phyloP scores from a whole-genome alignment of 257 asterid species.

The Solanum etuberosum region DNA sequence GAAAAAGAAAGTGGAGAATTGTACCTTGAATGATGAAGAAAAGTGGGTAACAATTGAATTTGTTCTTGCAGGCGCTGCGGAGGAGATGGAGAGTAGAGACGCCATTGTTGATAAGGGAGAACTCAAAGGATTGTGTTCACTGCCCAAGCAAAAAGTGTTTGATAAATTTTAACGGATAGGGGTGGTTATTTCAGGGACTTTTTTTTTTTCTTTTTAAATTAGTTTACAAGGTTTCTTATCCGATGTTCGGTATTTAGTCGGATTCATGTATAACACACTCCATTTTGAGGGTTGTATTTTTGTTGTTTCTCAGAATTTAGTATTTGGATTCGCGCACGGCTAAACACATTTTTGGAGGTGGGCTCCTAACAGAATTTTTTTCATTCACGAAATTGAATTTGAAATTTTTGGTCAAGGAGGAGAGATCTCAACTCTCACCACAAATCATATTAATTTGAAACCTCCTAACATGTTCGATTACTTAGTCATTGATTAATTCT shows the following conservation, averaged over 20 bases:
- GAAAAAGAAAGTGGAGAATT: background rate
- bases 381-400: too few relatives aligned
- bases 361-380: too few relatives aligned
- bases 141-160: background rate
- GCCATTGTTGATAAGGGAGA: constrained; percentile 38
- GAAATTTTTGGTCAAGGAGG: too few relatives aligned
- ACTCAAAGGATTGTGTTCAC: background rate
- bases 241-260: too few relatives aligned
- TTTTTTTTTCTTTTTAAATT: background rate
- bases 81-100: constrained; percentile 42
- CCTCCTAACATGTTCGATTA: too few relatives aligned
- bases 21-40: constrained; percentile 52
- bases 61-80: background rate
- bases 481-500: too few relatives aligned
- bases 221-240: background rate
- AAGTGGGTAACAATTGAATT: background rate
- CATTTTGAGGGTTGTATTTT: too few relatives aligned
- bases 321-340: rapidly evolving
- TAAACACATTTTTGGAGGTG: too few relatives aligned
- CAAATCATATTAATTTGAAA: too few relatives aligned
- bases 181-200: background rate
- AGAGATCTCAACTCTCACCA: too few relatives aligned
- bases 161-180: constrained; percentile 8
- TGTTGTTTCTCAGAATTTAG: too few relatives aligned
- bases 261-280: too few relatives aligned